A percentile compares a stretch with the other conserved stretches of the same genome.
These are phyloP conservation scores for Auriculariales sp. DNA, from an alignment of 768 basidiomycete species.

Conservation along the genomic window DNA sequence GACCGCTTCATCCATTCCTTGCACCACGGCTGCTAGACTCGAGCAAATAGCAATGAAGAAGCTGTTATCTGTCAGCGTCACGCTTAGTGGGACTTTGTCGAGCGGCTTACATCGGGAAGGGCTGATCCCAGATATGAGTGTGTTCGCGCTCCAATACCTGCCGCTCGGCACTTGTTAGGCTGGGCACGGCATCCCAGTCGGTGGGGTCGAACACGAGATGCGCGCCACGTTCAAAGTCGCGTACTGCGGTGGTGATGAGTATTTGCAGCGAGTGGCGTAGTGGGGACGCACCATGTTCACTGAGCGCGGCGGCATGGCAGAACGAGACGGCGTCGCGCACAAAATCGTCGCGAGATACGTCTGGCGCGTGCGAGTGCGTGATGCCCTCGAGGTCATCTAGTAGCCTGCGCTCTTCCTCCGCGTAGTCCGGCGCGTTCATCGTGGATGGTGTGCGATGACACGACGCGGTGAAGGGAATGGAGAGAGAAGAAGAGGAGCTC, in stretches of 20 bases:
- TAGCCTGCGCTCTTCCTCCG: too few relatives aligned
- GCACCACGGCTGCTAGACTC: conserved; percentile 9
- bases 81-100: background rate
- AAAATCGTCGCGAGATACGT: too few relatives aligned
- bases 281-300: conserved; percentile 1
- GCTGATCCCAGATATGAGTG: conserved; percentile 17
- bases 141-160: conserved; percentile 9
- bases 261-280: too few relatives aligned
- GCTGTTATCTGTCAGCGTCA: background rate
- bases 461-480: too few relatives aligned
- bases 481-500: too few relatives aligned
- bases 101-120: conserved; percentile 10
- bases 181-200: conserved; percentile 10
- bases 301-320: conserved; percentile 15
- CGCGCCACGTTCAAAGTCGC: conserved; percentile 14
- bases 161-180: conserved; percentile 16
- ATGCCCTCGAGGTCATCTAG: too few relatives aligned
- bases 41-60: conserved; percentile 9
- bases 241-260: too few relatives aligned
- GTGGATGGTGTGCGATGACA: too few relatives aligned
- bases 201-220: conserved; percentile 14
- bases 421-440: too few relatives aligned
- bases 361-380: too few relatives aligned
- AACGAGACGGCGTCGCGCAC: conserved; percentile 3
- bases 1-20: conserved; percentile 8